Conservation (phyloP, 208 protist species). For the Leishmania guyanensis region DNA sequence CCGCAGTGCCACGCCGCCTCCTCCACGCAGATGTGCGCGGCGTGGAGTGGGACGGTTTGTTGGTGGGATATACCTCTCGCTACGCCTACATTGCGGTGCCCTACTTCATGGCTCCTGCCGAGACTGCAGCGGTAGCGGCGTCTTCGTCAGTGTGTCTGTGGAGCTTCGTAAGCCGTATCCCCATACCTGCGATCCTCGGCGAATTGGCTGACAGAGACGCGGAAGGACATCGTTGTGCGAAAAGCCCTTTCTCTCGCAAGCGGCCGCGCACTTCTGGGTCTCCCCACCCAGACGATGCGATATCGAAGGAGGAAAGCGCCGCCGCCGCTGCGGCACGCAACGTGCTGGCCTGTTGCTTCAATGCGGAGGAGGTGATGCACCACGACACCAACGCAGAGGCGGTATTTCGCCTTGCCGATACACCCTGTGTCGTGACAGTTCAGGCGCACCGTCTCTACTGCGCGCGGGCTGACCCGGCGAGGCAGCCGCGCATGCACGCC, state of each 20-base stretch:
- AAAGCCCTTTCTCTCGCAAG: not conserved
- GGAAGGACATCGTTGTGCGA: not conserved
- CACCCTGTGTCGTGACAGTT: constrained; percentile 39
- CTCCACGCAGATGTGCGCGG: constrained; percentile 75
- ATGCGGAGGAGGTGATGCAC: constrained; percentile 32
- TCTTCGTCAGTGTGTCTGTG: constrained; percentile 17
- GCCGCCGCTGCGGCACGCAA: not conserved
- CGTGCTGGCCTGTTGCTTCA: constrained; percentile 27
- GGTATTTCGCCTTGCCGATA: constrained; percentile 11
- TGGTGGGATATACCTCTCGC: constrained; percentile 56
- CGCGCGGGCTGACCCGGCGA: constrained; percentile 14
- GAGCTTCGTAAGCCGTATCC: constrained; percentile 40
- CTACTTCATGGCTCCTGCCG: constrained; percentile 17
- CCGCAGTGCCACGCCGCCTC: constrained; percentile 22
- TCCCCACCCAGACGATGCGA: constrained; percentile 9
- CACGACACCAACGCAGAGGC: constrained; percentile 35
- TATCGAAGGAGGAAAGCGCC: not conserved
- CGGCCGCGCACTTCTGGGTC: not conserved
- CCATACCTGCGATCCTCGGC: constrained; percentile 27
- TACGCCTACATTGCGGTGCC: constrained; percentile 81
- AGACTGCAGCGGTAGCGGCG: not conserved
- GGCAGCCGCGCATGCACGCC: constrained; percentile 4
- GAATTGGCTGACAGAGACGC: not conserved
- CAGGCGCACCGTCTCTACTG: constrained; percentile 68
- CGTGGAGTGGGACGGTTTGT: constrained; percentile 62